Evolutionary conservation across 2,329 filamentous ascomycete species (phyloP), one percentile per base, ranked within the genome.

Genomic region (Chalara sp.): DNA sequence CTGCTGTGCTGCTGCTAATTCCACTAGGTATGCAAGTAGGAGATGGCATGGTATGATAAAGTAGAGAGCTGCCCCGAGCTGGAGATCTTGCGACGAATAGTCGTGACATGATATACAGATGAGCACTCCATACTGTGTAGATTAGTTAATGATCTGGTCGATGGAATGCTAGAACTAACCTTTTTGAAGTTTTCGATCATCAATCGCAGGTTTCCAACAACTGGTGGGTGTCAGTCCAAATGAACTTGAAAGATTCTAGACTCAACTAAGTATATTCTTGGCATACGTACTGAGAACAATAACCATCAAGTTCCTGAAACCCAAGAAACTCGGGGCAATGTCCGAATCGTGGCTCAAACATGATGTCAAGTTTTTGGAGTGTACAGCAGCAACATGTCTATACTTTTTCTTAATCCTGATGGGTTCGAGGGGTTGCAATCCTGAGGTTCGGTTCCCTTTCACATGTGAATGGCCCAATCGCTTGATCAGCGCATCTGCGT

Each of bases 141-240:
- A 49, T 57, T 52, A 63, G 57, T 50, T 40, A 21, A 30, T 52
- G 6, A 21, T 30, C 43, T 12, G 29, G 44, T 28, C 12, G 21
- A 32, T 21, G 11, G 32, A 13, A 28, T 12, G 35, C 31, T 11
- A 32, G 49, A 21, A 57, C 57, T 54, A 65, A 89, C 88, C 78
- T 96, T 96, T 74, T 92, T 88, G 60, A 92, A 89, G 66, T 99
- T 99, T 70, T 97, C 93, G 64, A 99, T 90, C 73, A 97, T 89
- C 63, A 99, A 76, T 57, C 93, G 84, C 47, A 99, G 71, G 66
- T 99, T 99, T 62, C 91, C 93, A 46, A 92, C 89, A 63, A 97
- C 89, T 90, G 60, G 44, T 48, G 49, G 3, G 44, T 39, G 48
- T 52, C 44, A 56, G 50, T 35, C n/a, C 37, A 32, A 28, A 7